Evolutionary conservation across 2,329 filamentous ascomycete genomes (phyloP).

Genomic region (Xylaria digitata): DNA sequence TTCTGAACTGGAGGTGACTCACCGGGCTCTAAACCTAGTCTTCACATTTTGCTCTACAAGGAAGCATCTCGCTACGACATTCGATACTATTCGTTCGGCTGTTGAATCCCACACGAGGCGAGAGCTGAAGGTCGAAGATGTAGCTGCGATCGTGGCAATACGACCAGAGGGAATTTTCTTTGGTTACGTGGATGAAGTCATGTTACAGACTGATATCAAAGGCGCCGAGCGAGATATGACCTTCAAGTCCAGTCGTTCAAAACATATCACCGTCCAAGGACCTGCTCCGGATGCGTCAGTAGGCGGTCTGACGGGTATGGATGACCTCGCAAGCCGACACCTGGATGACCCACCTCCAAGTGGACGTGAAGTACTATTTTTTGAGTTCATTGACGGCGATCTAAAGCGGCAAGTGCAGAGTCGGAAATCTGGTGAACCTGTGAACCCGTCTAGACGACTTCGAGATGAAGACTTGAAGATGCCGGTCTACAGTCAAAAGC

Average conservation of each 20-base stretch:
- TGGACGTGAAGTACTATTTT: constrained; percentile 79
- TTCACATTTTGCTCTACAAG: constrained; percentile 95
- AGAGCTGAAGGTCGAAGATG: constrained; percentile 77
- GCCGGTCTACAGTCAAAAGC: constrained; percentile 92
- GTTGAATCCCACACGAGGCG: constrained; percentile 86
- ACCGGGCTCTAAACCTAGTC: constrained; percentile 89
- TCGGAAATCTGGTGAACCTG: constrained; percentile 78
- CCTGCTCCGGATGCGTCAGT: constrained; percentile 67
- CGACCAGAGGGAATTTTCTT: constrained; percentile 85
- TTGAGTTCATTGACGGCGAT: constrained; percentile 94
- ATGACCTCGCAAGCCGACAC: constrained; percentile 53
- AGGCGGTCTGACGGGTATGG: constrained; percentile 64
- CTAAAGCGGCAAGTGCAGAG: constrained; percentile 81
- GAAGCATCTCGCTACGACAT: constrained; percentile 91
- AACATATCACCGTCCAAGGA: constrained; percentile 62
- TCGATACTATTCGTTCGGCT: constrained; percentile 85
- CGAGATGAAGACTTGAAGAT: constrained; percentile 86
- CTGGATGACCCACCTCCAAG: constrained; percentile 50
- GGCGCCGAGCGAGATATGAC: constrained; percentile 73
- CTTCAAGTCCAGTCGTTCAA: constrained; percentile 67
- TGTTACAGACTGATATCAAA: constrained; percentile 82
- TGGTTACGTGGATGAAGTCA: constrained; percentile 84
- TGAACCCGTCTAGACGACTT: constrained; percentile 73
- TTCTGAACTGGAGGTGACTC: constrained; percentile 76
- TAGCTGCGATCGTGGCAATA: constrained; percentile 82